Evolutionary conservation across 495 filamentous ascomycete species (phyloP), one percentile per base, ranked within the genome.

Genomic region (Penicillium desertorum): DNA sequence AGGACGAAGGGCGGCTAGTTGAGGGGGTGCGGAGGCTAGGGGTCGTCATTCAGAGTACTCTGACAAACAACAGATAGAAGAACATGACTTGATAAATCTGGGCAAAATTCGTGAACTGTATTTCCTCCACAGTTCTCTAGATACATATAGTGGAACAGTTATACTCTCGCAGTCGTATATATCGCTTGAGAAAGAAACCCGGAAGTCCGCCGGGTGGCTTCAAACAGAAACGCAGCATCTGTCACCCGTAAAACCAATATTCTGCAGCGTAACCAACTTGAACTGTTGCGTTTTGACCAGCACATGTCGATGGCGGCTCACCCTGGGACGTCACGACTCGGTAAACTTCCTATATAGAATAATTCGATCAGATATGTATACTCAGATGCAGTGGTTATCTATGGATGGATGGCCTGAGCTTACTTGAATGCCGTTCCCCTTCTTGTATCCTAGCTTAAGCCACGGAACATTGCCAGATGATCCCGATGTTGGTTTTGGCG

Each of bases 281-380:
- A 29, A 79, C 65, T 0, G 73, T 74, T 1, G 60, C 65, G 1
- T 69, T 42, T 39, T 72, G 67, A 5, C 71, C 70, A 29, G 65
- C 59, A 54, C 76, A 80, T 12, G 78, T 85, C n/a, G 71, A 50
- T 44, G 79, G 77, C 8, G 82, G 50, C 29, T 62, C 64, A 19
- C 88, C 88, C n/a, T 84, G 84, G 12, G 83, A 83, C 1, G 88
- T 91, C 52, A 82, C 66, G 19, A 91, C 82, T 34, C 88, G 81
- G 65, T 89, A 91, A 4, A 89, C 84, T 37, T 79, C 66, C 59
- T 73, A 69, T 36, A 14, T 29, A 47, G 12, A 10, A 81, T 2
- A 39, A 41, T 77, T 47, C n/a, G 25, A 50, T 66, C n/a, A 60
- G 44, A 10, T 54, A 17, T 44, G 39, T 48, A 17, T 39, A 8